Conservation (phyloP, 306 rosid species). For the Crotalaria pallida region DNA sequence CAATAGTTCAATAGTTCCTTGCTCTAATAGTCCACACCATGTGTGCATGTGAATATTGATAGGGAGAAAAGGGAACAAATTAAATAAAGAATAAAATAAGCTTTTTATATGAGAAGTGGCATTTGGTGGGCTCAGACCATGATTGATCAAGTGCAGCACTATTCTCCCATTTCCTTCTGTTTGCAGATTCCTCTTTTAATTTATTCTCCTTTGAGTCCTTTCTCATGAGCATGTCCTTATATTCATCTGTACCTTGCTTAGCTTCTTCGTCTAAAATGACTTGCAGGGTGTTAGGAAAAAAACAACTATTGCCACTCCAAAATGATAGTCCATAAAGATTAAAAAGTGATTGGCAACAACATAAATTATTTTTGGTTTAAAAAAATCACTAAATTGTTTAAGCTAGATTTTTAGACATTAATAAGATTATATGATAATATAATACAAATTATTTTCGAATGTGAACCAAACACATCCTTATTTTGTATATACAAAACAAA, state of each 20-base stretch:
- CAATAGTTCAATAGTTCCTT: conserved; percentile 14
- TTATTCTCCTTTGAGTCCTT: conserved; percentile 27
- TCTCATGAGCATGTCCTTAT: conserved; percentile 18
- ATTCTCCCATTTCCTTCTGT: conserved; percentile 48
- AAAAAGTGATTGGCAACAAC: no score
- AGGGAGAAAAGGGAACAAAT: conserved; percentile 3
- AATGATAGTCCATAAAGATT: no score
- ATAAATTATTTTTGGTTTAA: no score
- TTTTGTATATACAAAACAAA: background rate
- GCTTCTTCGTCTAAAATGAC: conserved; percentile 18
- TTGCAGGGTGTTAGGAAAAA: no score
- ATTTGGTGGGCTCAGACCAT: conserved; percentile 57
- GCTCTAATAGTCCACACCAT: conserved; percentile 35
- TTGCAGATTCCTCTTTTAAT: conserved; percentile 23
- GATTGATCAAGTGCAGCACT: conserved; percentile 51
- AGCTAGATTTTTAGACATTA: no score
- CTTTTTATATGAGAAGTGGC: conserved; percentile 34
- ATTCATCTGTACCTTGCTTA: conserved; percentile 12
- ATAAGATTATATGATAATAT: no score
- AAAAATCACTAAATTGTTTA: no score
- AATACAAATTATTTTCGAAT: no score
- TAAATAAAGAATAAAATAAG: background rate
- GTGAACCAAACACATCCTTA: no score
- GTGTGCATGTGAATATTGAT: conserved; percentile 75
- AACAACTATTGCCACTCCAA: no score